A percentile compares a stretch with the other conserved stretches of the same genome.
These are phyloP conservation scores for Salvia hispanica DNA, from an alignment of 257 asterid species.

Conservation along the genomic window DNA sequence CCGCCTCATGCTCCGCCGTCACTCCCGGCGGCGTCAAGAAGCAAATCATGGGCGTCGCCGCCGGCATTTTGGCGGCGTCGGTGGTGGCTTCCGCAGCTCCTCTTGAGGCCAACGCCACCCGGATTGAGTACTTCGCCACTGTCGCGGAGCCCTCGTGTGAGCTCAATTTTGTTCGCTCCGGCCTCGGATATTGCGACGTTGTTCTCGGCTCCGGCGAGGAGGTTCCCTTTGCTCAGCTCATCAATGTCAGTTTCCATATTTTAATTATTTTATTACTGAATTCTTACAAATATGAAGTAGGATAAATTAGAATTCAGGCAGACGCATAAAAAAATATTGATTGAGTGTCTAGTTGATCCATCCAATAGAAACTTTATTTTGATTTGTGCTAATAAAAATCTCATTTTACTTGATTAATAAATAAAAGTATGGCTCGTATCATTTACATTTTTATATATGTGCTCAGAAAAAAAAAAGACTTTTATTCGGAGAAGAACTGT, in stretches of 20 bases:
- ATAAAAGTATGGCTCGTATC: no score
- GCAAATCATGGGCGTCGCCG: conserved; percentile 53
- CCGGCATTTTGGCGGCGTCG: conserved; percentile 72
- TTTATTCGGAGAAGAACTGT: no score
- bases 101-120: conserved; percentile 72
- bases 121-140: conserved; percentile 87
- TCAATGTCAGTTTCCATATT: conserved; percentile 51
- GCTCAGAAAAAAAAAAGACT: no score
- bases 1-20: conserved; percentile 34
- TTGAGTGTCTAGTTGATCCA: no score
- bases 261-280: neutral
- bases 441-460: no score
- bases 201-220: conserved; percentile 69
- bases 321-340: no score
- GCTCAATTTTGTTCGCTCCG: conserved; percentile 67
- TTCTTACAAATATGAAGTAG: neutral
- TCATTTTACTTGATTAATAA: no score
- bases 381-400: no score
- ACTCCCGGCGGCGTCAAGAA: conserved; percentile 39
- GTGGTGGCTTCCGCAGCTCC: conserved; percentile 62
- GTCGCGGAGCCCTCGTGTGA: conserved; percentile 78
- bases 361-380: no score
- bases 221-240: conserved; percentile 73
- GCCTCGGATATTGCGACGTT: conserved; percentile 88
- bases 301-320: no score